Evolutionary conservation across 352 stramenopile species (phyloP).

Genomic region (Pythium chondricola): DNA sequence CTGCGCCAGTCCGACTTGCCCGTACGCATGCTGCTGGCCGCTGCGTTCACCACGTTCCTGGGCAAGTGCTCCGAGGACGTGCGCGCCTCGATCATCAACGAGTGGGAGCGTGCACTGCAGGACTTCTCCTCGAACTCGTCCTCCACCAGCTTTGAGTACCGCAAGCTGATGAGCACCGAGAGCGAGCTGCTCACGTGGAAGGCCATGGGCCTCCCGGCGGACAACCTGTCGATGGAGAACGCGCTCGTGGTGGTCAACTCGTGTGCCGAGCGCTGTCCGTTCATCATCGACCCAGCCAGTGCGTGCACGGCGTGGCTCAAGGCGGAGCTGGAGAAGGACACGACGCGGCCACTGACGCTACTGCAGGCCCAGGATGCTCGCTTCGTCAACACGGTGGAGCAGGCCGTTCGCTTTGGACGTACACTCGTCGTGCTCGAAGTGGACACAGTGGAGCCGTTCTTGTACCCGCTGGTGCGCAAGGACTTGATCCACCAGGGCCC

Average conservation of each 20-base stretch:
- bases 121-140: constrained; percentile 6
- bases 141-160: constrained; percentile 64
- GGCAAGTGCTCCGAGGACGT: constrained; percentile 87
- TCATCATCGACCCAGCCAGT: constrained; percentile 93
- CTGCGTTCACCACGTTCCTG: constrained; percentile 93
- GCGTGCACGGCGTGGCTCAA: constrained; percentile 88
- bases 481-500: constrained; percentile 89
- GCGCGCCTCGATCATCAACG: constrained; percentile 60
- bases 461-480: constrained; percentile 89
- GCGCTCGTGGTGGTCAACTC: constrained; percentile 85
- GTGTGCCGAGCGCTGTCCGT: constrained; percentile 77
- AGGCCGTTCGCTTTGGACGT: constrained; percentile 95
- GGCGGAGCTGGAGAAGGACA: constrained; percentile 81
- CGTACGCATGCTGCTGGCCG: constrained; percentile 87
- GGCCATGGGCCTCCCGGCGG: constrained; percentile 83
- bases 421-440: constrained; percentile 92
- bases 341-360: constrained; percentile 80
- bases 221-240: constrained; percentile 94
- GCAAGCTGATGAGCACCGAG: constrained; percentile 87
- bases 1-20: constrained; percentile 75
- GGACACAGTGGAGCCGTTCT: constrained; percentile 88
- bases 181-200: constrained; percentile 94
- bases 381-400: constrained; percentile 91
- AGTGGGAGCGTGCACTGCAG: constrained; percentile 75
- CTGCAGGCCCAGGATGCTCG: constrained; percentile 80